Conservation (phyloP, 768 basidiomycete species). For the Amanita molliuscula region DNA sequence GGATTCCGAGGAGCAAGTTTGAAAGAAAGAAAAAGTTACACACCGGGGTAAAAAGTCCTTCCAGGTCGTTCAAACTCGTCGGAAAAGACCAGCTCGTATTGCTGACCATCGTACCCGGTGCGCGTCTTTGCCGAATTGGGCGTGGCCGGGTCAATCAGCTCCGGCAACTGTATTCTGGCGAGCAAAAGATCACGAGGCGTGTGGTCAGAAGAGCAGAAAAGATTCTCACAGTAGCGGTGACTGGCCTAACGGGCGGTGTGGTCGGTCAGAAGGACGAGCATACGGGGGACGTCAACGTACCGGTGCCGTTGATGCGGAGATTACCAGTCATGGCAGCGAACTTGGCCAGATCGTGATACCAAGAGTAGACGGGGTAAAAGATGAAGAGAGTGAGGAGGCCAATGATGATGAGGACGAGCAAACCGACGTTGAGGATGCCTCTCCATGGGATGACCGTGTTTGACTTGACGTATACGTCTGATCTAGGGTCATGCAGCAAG, state of each 20-base stretch:
- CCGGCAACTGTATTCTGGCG: conserved; percentile 35
- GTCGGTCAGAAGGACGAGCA: neutral
- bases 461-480: conserved; percentile 17
- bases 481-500: conserved; percentile 52
- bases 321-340: conserved; percentile 49
- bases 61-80: conserved; percentile 70
- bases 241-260: conserved; percentile 33
- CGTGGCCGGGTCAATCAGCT: conserved; percentile 63
- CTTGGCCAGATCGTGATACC: conserved; percentile 27
- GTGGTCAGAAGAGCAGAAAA: neutral
- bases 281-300: conserved; percentile 12
- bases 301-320: conserved; percentile 50
- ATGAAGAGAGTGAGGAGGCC: conserved; percentile 69
- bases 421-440: conserved; percentile 53
- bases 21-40: too few relatives aligned
- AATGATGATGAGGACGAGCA: conserved; percentile 51
- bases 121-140: conserved; percentile 46
- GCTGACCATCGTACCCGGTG: conserved; percentile 62
- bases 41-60: conserved; percentile 46
- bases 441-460: conserved; percentile 30
- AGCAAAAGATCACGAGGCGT: neutral
- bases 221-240: conserved; percentile 37
- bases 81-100: conserved; percentile 63
- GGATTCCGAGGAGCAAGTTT: too few relatives aligned
- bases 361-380: conserved; percentile 63